Evolutionary conservation across 768 basidiomycete species (phyloP).

Genomic region (Hortiboletus flavorubellus): DNA sequence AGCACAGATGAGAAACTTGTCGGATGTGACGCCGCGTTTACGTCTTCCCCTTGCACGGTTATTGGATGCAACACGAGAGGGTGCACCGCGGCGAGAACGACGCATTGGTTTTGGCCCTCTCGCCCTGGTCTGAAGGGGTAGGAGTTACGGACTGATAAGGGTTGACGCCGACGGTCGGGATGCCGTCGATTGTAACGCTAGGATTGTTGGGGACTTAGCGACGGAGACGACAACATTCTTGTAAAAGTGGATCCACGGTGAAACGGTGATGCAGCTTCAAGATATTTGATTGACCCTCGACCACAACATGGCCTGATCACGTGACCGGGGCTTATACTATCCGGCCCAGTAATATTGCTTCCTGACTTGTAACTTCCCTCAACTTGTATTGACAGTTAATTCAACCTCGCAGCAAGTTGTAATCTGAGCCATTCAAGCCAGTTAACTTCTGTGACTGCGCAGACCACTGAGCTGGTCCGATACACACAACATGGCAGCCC

Average conservation of each 20-base stretch:
- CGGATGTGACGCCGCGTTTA: no score
- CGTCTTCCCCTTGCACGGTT: no score
- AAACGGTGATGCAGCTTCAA: not conserved
- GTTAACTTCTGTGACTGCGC: not conserved
- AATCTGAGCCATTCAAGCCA: slow-evolving; percentile 1
- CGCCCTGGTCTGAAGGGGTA: no score
- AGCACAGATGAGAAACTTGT: not conserved
- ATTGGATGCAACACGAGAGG: no score
- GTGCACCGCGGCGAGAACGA: no score
- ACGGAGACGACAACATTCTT: slow-evolving; percentile 33
- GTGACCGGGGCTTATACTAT: no score
- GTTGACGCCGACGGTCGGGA: no score
- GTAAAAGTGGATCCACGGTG: slow-evolving; percentile 15
- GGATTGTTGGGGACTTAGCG: slow-evolving; percentile 26
- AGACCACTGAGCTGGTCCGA: not conserved
- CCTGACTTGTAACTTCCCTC: no score
- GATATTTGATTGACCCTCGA: not conserved
- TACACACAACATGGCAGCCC: slow-evolving; percentile 20
- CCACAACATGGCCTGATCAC: no score
- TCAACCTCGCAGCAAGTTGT: not conserved
- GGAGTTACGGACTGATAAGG: no score
- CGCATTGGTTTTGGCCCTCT: no score
- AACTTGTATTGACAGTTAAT: not conserved
- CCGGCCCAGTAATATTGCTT: no score
- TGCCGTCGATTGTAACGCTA: slow-evolving; percentile 17